These are phyloP conservation scores for Nitzschia palea DNA, from an alignment of 108 stramenopile genomes.

Conservation along the genomic window DNA sequence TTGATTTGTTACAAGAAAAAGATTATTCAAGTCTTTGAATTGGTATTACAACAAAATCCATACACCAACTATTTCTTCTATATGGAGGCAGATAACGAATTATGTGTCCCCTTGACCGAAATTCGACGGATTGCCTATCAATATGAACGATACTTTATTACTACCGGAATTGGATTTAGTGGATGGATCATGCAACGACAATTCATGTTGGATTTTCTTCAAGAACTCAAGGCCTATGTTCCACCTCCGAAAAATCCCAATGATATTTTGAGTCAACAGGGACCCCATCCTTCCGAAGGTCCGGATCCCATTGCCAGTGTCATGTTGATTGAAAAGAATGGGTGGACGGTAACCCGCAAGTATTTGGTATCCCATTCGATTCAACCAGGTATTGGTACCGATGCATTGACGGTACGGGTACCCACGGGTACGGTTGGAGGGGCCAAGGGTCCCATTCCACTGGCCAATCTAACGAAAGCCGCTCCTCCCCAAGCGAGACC, in stretches of 20 bases:
- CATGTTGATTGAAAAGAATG: slow-evolving; percentile 23
- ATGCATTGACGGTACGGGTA: slow-evolving; percentile 27
- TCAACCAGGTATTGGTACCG: slow-evolving; percentile 12
- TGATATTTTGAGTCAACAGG: slow-evolving; percentile 5
- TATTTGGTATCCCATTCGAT: slow-evolving; percentile 38
- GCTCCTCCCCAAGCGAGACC: not conserved
- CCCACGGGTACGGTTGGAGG: not conserved
- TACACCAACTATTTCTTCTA: slow-evolving; percentile 37
- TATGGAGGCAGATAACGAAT: slow-evolving; percentile 39
- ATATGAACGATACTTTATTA: slow-evolving; percentile 38
- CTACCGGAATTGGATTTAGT: slow-evolving; percentile 35
- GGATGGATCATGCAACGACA: slow-evolving; percentile 46
- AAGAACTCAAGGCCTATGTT: not conserved
- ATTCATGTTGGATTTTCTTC: slow-evolving; percentile 32
- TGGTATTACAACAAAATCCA: slow-evolving; percentile 16
- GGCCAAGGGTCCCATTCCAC: not conserved
- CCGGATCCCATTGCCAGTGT: slow-evolving; percentile 33
- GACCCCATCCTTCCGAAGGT: slow-evolving; percentile 6
- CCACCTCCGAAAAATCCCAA: not conserved
- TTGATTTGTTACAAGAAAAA: slow-evolving; percentile 33
- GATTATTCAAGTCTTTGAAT: slow-evolving; percentile 35
- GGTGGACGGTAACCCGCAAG: slow-evolving; percentile 37
- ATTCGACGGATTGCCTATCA: slow-evolving; percentile 20
- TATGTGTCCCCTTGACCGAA: slow-evolving; percentile 32
- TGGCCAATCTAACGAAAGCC: not conserved